A percentile compares a stretch with the other conserved stretches of the same genome.
These are phyloP conservation scores for Dactylonectria estremocensis DNA, from an alignment of 2,329 filamentous ascomycete species.

Conservation along the genomic window DNA sequence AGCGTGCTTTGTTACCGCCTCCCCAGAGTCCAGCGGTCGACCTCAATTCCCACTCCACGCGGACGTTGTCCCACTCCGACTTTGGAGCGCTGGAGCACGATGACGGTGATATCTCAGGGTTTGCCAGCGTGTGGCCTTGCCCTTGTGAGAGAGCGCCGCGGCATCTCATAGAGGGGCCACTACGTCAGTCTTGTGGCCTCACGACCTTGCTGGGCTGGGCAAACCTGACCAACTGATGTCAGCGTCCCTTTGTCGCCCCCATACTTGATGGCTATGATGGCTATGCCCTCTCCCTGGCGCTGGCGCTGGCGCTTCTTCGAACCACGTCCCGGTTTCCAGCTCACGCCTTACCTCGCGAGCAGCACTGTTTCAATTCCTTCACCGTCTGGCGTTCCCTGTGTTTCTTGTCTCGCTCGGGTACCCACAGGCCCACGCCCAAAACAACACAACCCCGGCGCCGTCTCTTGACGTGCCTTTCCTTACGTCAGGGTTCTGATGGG, in stretches of 20 bases:
- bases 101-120: slow-evolving; percentile 45
- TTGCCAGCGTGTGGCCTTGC: slow-evolving; percentile 40
- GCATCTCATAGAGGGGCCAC: slow-evolving; percentile 44
- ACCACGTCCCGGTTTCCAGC: slow-evolving; percentile 23
- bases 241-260: slow-evolving; percentile 44
- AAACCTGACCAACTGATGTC: slow-evolving; percentile 46
- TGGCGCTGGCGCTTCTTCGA: slow-evolving; percentile 37
- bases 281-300: slow-evolving; percentile 29
- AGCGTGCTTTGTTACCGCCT: slow-evolving; percentile 4
- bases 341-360: slow-evolving; percentile 24
- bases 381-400: slow-evolving; percentile 50
- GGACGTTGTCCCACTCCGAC: slow-evolving; percentile 44
- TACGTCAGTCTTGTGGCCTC: slow-evolving; percentile 43
- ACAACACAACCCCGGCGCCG: slow-evolving; percentile 38
- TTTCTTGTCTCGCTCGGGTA: slow-evolving; percentile 47
- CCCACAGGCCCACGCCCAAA: slow-evolving; percentile 43
- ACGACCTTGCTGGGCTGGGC: slow-evolving; percentile 35
- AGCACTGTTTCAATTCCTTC: slow-evolving; percentile 49
- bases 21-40: slow-evolving; percentile 1
- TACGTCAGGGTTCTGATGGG: slow-evolving; percentile 50
- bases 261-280: slow-evolving; percentile 28
- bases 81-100: slow-evolving; percentile 45
- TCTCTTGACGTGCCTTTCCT: slow-evolving; percentile 44
- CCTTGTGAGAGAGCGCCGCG: slow-evolving; percentile 40
- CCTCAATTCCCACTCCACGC: slow-evolving; percentile 21